phyloP scores from a whole-genome alignment of 352 stramenopile species.

The Pythium rhizo-oryzae region DNA sequence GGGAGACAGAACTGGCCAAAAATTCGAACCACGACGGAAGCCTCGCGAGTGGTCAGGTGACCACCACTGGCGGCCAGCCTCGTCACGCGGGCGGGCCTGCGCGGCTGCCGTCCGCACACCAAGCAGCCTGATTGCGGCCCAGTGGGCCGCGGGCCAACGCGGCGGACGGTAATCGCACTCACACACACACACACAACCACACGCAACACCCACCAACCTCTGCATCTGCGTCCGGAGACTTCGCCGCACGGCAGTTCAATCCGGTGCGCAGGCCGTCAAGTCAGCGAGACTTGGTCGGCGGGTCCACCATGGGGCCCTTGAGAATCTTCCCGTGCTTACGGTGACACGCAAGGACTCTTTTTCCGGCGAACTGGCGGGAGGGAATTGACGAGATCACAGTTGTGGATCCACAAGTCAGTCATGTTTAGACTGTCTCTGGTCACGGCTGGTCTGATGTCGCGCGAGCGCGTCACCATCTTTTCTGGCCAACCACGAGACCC shows the following conservation, averaged over 20 bases:
- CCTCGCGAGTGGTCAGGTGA: too few relatives aligned
- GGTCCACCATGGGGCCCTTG: too few relatives aligned
- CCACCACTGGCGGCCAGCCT: background rate
- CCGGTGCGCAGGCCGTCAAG: too few relatives aligned
- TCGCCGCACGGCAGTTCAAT: too few relatives aligned
- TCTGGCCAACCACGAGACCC: conserved; percentile 12
- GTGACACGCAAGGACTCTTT: background rate
- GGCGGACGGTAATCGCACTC: background rate
- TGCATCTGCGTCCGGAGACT: too few relatives aligned
- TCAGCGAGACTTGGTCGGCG: too few relatives aligned
- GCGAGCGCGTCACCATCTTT: conserved; percentile 19
- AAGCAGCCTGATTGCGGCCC: background rate
- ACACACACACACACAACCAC: too few relatives aligned
- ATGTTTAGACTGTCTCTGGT: conserved; percentile 21
- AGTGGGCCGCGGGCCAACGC: too few relatives aligned
- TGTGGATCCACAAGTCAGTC: conserved; percentile 7
- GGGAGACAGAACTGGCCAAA: background rate
- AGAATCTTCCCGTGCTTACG: background rate
- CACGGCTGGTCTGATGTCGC: conserved; percentile 23
- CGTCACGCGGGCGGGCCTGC: background rate
- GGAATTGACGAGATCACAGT: background rate
- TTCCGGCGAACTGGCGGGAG: background rate
- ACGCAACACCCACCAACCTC: too few relatives aligned
- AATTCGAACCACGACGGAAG: background rate
- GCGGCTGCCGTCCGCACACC: too few relatives aligned